A percentile compares a stretch with the other conserved stretches of the same genome.
Evolutionary conservation across 179 eudicot genomes (phyloP).

Genomic region (Patellifolia procumbens): DNA sequence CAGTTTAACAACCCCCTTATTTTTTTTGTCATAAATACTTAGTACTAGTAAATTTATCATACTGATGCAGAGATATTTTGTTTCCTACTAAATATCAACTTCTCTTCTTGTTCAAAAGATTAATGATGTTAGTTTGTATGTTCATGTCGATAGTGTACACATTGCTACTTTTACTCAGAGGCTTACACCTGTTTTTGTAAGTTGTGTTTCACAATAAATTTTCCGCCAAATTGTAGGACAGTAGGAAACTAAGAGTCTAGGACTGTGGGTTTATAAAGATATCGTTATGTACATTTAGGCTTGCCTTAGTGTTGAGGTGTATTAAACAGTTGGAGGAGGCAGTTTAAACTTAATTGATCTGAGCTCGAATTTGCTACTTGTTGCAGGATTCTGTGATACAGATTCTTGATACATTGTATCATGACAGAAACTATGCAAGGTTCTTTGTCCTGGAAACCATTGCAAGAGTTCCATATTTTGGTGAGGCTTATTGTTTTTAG

Average conservation of each 20-base stretch:
- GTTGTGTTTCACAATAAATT: conserved; percentile 1
- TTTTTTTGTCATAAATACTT: background rate
- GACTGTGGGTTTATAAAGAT: background rate
- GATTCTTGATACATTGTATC: conserved; percentile 87
- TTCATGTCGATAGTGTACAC: background rate
- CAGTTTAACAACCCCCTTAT: no score
- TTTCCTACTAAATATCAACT: background rate
- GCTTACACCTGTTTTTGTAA: background rate
- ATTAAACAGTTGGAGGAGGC: conserved; percentile 6
- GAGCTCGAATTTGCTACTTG: conserved; percentile 20
- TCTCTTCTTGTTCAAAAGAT: background rate
- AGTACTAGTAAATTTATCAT: background rate
- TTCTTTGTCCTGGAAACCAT: conserved; percentile 95
- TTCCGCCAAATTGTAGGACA: background rate
- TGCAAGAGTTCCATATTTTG: conserved; percentile 98
- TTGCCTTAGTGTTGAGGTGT: conserved; percentile 11
- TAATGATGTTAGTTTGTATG: no score
- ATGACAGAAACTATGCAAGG: conserved; percentile 82
- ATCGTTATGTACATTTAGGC: background rate
- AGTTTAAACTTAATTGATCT: background rate
- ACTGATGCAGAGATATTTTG: background rate
- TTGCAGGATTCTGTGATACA: conserved; percentile 90
- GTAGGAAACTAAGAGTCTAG: background rate
- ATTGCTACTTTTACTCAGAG: background rate
- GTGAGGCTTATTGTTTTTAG: conserved; percentile 48